A percentile compares a stretch with the other conserved stretches of the same genome.
phyloP scores from a whole-genome alignment of 2,329 filamentous ascomycete species.

The Dactylellina cionopaga region DNA sequence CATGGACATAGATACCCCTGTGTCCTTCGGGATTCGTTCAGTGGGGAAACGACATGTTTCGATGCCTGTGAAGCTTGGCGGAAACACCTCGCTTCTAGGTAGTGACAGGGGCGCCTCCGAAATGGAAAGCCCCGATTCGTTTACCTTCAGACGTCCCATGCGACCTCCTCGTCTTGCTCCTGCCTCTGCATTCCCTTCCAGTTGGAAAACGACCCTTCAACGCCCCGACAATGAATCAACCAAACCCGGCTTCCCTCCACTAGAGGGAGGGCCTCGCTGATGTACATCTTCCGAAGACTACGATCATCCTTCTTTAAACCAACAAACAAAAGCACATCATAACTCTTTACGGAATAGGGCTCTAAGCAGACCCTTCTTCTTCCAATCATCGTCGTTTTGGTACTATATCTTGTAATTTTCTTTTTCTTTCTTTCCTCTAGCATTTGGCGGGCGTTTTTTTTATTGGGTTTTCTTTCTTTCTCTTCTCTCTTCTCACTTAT shows the following conservation, averaged over 20 bases:
- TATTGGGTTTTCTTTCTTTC: background rate
- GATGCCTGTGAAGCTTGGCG: slow-evolving; percentile 19
- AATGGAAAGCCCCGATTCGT: slow-evolving; percentile 8
- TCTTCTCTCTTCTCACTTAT: too few species aligned
- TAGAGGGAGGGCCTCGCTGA: background rate
- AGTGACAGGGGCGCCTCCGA: background rate
- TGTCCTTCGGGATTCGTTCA: slow-evolving; percentile 17
- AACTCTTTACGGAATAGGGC: background rate
- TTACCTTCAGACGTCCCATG: background rate
- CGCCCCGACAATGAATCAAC: background rate
- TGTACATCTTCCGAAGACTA: background rate
- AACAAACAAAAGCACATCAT: background rate
- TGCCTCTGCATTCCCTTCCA: slow-evolving; percentile 2
- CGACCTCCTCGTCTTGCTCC: slow-evolving; percentile 9
- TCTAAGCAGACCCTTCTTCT: background rate
- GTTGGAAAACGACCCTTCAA: background rate
- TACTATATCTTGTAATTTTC: slow-evolving; percentile 28
- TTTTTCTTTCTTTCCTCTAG: slow-evolving; percentile 19
- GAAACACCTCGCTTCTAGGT: slow-evolving; percentile 5
- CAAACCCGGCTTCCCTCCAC: background rate
- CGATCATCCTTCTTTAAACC: background rate
- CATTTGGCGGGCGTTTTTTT: slow-evolving; percentile 51
- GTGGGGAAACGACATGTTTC: slow-evolving; percentile 23
- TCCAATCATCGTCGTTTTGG: slow-evolving; percentile 8
- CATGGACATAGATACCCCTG: slow-evolving; percentile 16